A percentile compares a stretch with the other conserved stretches of the same genome.
These are phyloP conservation scores for Aspergillus steynii DNA, from an alignment of 495 filamentous ascomycete species.

Conservation along the genomic window DNA sequence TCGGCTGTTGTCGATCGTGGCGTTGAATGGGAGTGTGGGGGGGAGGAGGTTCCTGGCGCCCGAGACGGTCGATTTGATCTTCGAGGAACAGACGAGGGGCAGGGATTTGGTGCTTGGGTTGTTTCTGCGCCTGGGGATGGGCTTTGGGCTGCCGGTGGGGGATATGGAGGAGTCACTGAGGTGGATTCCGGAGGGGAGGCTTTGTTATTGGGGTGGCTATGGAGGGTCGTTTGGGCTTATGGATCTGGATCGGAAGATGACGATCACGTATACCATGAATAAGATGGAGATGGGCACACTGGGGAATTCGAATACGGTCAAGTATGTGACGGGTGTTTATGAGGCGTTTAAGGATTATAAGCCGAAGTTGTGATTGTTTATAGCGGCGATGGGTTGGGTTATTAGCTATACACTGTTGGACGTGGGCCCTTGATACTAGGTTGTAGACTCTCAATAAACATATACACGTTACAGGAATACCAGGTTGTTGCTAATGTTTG, in stretches of 20 bases:
- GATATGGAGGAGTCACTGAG: neutral
- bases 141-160: conserved; percentile 27
- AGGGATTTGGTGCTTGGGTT: conserved; percentile 31
- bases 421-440: too few species aligned
- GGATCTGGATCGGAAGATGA: conserved; percentile 42
- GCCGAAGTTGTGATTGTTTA: conserved; percentile 2
- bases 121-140: conserved; percentile 37
- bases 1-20: conserved; percentile 32
- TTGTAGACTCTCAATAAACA: too few species aligned
- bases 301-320: conserved; percentile 30
- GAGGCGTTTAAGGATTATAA: conserved; percentile 21
- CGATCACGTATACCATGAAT: conserved; percentile 48
- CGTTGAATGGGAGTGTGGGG: conserved; percentile 30
- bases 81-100: conserved; percentile 38
- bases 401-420: too few species aligned
- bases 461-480: too few species aligned
- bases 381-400: too few species aligned
- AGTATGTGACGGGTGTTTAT: conserved; percentile 40
- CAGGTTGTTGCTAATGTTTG: too few species aligned
- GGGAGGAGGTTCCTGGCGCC: conserved; percentile 31
- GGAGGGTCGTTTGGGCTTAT: conserved; percentile 45
- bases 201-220: conserved; percentile 47
- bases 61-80: conserved; percentile 34
- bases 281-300: conserved; percentile 31
- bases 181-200: conserved; percentile 31